Evolutionary conservation across 176 grass and related monocot genomes (phyloP).

Genomic region (Neostapfia colusana): DNA sequence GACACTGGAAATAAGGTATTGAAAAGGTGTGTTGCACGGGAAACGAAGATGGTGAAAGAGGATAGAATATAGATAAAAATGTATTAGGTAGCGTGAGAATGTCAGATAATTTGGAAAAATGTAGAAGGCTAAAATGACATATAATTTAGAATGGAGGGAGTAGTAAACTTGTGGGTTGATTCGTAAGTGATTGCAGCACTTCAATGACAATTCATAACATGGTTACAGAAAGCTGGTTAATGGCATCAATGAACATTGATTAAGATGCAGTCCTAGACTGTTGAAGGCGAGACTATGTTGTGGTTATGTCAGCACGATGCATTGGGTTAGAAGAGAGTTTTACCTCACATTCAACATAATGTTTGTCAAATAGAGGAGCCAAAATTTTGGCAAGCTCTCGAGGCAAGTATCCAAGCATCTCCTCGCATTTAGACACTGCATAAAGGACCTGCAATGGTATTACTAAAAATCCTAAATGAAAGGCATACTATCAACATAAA

Average conservation of each 20-base stretch:
- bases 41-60: too few relatives aligned
- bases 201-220: not conserved
- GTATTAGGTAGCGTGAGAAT: too few relatives aligned
- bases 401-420: constrained; percentile 82
- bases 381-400: constrained; percentile 75
- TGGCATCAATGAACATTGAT: not conserved
- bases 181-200: not conserved
- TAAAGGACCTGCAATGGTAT: constrained; percentile 67
- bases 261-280: not conserved
- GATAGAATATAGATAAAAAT: too few relatives aligned
- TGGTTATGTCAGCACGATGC: not conserved
- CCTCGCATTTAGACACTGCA: constrained; percentile 43
- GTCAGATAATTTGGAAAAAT: too few relatives aligned
- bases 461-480: constrained; percentile 11
- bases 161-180: not conserved
- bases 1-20: too few relatives aligned
- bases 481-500: constrained; percentile 24
- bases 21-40: too few relatives aligned
- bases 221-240: not conserved
- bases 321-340: constrained; percentile 16
- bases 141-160: too few relatives aligned
- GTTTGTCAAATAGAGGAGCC: constrained; percentile 73
- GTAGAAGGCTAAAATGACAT: too few relatives aligned
- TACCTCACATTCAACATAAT: constrained; percentile 69
- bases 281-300: not conserved